phyloP scores from a whole-genome alignment of 2,329 filamentous ascomycete species.

The Clonostachys byssicola region DNA sequence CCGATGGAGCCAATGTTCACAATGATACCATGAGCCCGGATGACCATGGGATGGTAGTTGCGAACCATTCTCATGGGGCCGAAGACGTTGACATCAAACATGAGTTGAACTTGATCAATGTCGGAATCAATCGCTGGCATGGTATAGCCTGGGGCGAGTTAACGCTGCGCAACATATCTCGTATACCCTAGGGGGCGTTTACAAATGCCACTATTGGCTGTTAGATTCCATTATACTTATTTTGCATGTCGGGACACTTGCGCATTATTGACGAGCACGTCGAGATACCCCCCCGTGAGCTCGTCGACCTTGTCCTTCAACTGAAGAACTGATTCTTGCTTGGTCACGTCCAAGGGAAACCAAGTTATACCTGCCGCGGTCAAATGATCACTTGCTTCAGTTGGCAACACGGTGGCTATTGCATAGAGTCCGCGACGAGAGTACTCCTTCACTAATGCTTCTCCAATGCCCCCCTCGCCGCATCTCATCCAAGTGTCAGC shows the following conservation, averaged over 20 bases:
- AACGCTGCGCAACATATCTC: too few relatives aligned
- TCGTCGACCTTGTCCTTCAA: conserved; percentile 40
- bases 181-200: too few relatives aligned
- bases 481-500: too few relatives aligned
- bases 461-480: conserved; percentile 40
- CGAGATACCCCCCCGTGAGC: conserved; percentile 47
- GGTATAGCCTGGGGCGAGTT: conserved; percentile 22
- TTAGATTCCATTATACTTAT: too few relatives aligned
- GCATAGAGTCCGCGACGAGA: conserved; percentile 40
- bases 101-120: conserved; percentile 18
- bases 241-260: too few relatives aligned
- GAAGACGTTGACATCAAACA: conserved; percentile 39
- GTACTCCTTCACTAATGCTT: conserved; percentile 40
- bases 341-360: conserved; percentile 49
- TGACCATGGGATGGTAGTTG: conserved; percentile 9
- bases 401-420: conserved; percentile 51
- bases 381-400: conserved; percentile 40
- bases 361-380: conserved; percentile 41
- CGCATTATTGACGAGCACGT: conserved; percentile 60
- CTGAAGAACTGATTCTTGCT: conserved; percentile 40
- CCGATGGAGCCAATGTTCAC: conserved; percentile 16
- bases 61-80: conserved; percentile 17
- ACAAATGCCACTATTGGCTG: too few relatives aligned
- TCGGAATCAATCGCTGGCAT: conserved; percentile 20
- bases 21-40: conserved; percentile 11